These are phyloP conservation scores for Fragilariopsis cylindrus DNA, from an alignment of 108 stramenopile species.

Conservation along the genomic window DNA sequence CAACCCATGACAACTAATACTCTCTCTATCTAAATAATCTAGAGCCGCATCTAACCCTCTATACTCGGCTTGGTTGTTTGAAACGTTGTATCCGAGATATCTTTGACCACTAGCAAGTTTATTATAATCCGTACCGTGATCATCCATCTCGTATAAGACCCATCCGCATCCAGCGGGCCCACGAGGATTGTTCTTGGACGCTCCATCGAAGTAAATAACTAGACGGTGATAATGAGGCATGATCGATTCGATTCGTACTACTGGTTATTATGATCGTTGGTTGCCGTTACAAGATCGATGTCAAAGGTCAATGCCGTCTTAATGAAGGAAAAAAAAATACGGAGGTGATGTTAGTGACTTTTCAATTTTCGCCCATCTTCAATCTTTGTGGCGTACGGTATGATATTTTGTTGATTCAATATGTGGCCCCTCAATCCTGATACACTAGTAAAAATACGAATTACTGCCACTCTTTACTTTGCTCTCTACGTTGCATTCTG, in stretches of 20 bases:
- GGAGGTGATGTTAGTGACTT: no score
- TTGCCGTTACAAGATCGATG: no score
- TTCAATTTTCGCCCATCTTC: no score
- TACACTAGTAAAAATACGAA: no score
- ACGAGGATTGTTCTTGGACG: slow-evolving; percentile 35
- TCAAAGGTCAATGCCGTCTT: no score
- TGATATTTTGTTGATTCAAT: no score
- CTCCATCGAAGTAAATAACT: slow-evolving; percentile 42
- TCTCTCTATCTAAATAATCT: slow-evolving; percentile 12
- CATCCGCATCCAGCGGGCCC: slow-evolving; percentile 40
- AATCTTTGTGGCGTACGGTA: no score
- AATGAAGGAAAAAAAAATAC: no score
- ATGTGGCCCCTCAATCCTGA: no score
- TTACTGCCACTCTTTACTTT: no score
- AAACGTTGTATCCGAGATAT: slow-evolving; percentile 38
- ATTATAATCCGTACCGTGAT: slow-evolving; percentile 21
- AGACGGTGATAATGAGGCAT: slow-evolving; percentile 30
- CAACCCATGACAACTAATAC: slow-evolving; percentile 13
- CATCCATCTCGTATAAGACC: slow-evolving; percentile 35
- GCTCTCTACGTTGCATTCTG: no score
- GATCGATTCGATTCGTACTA: neutral
- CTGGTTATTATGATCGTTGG: no score
- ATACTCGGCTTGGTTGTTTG: slow-evolving; percentile 46
- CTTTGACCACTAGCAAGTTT: slow-evolving; percentile 12
- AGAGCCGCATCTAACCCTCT: slow-evolving; percentile 29